A percentile compares a stretch with the other conserved stretches of the same genome.
Evolutionary conservation across 2,329 filamentous ascomycete genomes (phyloP).

Genomic region (Geosmithia putterillii): DNA sequence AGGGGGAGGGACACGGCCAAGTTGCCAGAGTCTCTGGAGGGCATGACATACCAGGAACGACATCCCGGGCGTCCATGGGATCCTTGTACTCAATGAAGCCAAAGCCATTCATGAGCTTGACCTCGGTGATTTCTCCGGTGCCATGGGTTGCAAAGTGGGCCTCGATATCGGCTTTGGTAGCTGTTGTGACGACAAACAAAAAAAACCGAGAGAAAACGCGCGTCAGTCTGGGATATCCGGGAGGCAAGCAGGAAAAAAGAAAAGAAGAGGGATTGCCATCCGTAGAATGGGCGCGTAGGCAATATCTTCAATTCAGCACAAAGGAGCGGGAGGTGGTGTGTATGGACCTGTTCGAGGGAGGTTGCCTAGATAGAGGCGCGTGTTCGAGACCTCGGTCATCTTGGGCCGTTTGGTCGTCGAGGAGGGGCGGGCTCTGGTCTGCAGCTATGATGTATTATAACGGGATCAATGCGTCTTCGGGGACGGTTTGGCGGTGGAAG

Average conservation of each 20-base stretch:
- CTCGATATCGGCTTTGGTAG: slow-evolving; percentile 95
- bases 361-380: slow-evolving; percentile 94
- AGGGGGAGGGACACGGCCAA: slow-evolving; percentile 2
- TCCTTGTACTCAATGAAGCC: slow-evolving; percentile 99
- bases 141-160: slow-evolving; percentile 92
- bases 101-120: slow-evolving; percentile 99
- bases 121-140: slow-evolving; percentile 93
- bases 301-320: too few relatives aligned
- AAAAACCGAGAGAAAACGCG: slow-evolving; percentile 10
- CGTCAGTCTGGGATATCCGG: neutral
- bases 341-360: slow-evolving; percentile 81
- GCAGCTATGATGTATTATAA: too few relatives aligned
- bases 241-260: neutral
- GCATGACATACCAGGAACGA: slow-evolving; percentile 73
- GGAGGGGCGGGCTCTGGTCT: neutral
- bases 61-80: slow-evolving; percentile 93
- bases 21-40: neutral
- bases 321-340: too few relatives aligned
- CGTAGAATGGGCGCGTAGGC: slow-evolving; percentile 7
- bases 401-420: slow-evolving; percentile 13
- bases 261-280: too few relatives aligned
- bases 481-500: too few relatives aligned
- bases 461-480: too few relatives aligned
- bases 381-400: slow-evolving; percentile 86
- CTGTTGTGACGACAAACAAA: slow-evolving; percentile 35